These are phyloP conservation scores for Fraxinus excelsior DNA, from an alignment of 257 asterid species.

Conservation along the genomic window DNA sequence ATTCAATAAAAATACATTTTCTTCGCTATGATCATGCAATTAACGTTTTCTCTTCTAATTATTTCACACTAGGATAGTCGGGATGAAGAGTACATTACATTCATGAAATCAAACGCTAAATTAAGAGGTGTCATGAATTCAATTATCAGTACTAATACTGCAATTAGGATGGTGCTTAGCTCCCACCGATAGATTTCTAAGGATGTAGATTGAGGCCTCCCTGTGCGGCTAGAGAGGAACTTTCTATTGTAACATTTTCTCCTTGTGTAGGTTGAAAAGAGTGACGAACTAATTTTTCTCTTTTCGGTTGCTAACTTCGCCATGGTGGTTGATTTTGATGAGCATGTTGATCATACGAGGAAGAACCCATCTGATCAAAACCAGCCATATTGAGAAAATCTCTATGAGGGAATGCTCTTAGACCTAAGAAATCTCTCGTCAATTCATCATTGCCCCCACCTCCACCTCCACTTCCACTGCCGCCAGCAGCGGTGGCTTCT, in stretches of 20 bases:
- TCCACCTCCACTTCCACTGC: conserved; percentile 6
- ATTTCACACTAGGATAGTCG: too few relatives aligned
- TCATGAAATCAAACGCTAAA: not conserved
- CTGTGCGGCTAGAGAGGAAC: not conserved
- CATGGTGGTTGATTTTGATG: conserved; percentile 44
- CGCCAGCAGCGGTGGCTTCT: not conserved
- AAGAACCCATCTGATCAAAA: conserved; percentile 47
- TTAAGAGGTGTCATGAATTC: not conserved
- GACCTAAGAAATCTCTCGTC: conserved; percentile 66
- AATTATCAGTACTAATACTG: not conserved
- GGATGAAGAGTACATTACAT: not conserved
- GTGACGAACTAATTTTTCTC: not conserved
- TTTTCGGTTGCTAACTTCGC: conserved; percentile 30
- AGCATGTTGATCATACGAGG: conserved; percentile 29
- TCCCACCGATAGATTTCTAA: not conserved
- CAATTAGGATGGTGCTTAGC: not conserved
- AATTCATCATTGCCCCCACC: conserved; percentile 35
- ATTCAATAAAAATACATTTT: too few relatives aligned
- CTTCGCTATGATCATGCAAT: too few relatives aligned
- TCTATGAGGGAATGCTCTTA: conserved; percentile 50
- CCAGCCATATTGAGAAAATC: conserved; percentile 47
- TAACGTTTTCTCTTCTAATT: too few relatives aligned
- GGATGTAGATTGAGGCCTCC: not conserved
- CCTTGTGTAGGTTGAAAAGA: not conserved
- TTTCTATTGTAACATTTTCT: not conserved